Evolutionary conservation across 495 filamentous ascomycete genomes (phyloP), one percentile per base, ranked within the genome.

Genomic region (Daldinia bambusicola): DNA sequence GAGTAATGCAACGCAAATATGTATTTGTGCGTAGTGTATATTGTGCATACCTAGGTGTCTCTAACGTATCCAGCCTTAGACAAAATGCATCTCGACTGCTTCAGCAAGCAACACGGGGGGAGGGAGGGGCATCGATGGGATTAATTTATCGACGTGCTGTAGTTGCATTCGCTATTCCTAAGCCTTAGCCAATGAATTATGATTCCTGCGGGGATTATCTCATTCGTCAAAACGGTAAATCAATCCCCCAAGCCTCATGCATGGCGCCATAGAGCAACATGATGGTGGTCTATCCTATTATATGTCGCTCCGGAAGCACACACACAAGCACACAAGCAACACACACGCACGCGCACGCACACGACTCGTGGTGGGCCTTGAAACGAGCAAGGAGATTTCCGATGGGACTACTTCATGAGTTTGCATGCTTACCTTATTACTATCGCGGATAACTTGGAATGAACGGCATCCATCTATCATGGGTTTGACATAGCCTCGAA

Each of bases 141-240:
- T 67, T 74, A 74, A 74, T 74, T 50, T 64, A 74, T 74, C 71
- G 67, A 67, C 67, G 31, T 37, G 53, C 20, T 61, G 32, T 56
- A 61, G 70, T 72, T 57, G 69, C 61, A 75, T 72, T 69, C 61
- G 48, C 61, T 52, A 72, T 58, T 43, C 18, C 50, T 48, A 26
- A 26, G 26, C 43, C 18, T 50, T 34, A 66, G 20, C 64, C 67
- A 70, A 71, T 71, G 61, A 64, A 56, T 68, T 64, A 62, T 71
- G 69, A 51, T 56, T 61, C 56, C 48, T 75, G 72, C 72, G 72
- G 72, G 69, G 72, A 75, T 75, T 72, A 75, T 75, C 69, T 75
- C 57, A 75, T 75, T 75, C 65, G 66, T 69, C 66, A 43, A 66
- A 61, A 63, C 53, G 61, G 51, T 65, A 71, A 52, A 68, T 71